Base-by-base conservation (phyloP, 108 stramenopile species). In the Pseudonitzschia multiseries region DNA sequence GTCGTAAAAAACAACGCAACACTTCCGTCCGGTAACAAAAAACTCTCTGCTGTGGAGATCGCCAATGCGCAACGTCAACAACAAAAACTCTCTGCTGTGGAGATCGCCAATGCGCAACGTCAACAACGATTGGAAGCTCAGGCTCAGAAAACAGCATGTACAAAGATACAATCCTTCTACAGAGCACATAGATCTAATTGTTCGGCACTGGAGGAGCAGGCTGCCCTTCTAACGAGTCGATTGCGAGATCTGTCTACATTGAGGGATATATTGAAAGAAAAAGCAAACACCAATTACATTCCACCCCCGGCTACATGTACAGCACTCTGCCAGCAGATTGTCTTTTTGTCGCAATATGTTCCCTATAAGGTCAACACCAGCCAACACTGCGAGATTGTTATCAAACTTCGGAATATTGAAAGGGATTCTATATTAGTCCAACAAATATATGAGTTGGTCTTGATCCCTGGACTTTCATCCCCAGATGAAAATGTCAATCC, bases 281-380 rank as follows among this genome's bases (percentile, higher is more conserved):
- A 79, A 63, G 72, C 76, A 48, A 24, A 75, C 73, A 73, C 59
- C 57, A 76, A 70, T 21, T 93, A 89, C 75, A 71, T 89, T 32
- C 86, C 89, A 13, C 93, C 93, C 62, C 86, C 84, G 10, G 87
- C 90, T 13, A 89, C 87, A 0, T 83, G 70, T 14, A 86, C 87
- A 6, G 74, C 84, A 3, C 72, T 94, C 77, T 69, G 75, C 18
- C 73, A 59, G 4, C 87, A 89, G 59, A 61, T 92, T 44, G 65
- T 90, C 32, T 92, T 82, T 78, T 69, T 94, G 29, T 84, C 89
- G 27, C 76, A 68, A 31, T 76, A 83, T 0, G 56, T 77, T 52
- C 64, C 76, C 32, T 78, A 83, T 53, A 56, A 64, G 29, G 28
- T 41, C 52, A 42, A 50, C 14, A 26, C 52, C 56, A 33, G 21